Evolutionary conservation across 2,329 filamentous ascomycete species (phyloP).

Genomic region (Cryphonectria carpinicola): DNA sequence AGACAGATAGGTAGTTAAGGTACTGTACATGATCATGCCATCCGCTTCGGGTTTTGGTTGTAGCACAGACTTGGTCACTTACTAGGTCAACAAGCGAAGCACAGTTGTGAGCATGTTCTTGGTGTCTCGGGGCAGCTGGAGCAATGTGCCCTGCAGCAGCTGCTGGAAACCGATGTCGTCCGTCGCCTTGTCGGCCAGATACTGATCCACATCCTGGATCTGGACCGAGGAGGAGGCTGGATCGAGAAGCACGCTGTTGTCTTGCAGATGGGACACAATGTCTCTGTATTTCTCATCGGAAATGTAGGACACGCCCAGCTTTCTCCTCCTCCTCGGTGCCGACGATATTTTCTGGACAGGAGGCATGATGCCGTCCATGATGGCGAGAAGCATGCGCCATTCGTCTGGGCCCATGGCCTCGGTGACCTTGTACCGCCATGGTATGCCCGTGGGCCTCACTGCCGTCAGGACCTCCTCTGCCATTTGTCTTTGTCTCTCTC

Average conservation of each 20-base stretch:
- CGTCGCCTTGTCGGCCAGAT: conserved; percentile 33
- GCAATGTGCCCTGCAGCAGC: conserved; percentile 31
- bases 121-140: conserved; percentile 28
- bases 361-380: conserved; percentile 34
- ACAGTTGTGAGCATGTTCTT: conserved; percentile 26
- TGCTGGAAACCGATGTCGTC: conserved; percentile 30
- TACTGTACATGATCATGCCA: not conserved
- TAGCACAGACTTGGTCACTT: not conserved
- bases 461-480: not conserved
- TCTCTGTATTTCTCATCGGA: conserved; percentile 28
- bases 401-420: conserved; percentile 28
- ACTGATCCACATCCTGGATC: conserved; percentile 30
- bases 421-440: conserved; percentile 31
- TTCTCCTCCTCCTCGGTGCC: conserved; percentile 19
- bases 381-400: conserved; percentile 33
- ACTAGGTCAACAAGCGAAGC: conserved; percentile 30
- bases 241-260: conserved; percentile 21
- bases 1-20: not conserved
- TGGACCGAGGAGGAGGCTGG: not conserved
- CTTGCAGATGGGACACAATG: conserved; percentile 16
- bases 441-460: conserved; percentile 33
- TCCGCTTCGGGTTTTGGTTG: not conserved
- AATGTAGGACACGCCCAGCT: conserved; percentile 25
- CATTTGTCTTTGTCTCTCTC: not conserved
- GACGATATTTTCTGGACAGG: conserved; percentile 29